Evolutionary conservation across 192 early-diverging fungal species (phyloP).

Genomic region (Backusella tarrabulga): DNA sequence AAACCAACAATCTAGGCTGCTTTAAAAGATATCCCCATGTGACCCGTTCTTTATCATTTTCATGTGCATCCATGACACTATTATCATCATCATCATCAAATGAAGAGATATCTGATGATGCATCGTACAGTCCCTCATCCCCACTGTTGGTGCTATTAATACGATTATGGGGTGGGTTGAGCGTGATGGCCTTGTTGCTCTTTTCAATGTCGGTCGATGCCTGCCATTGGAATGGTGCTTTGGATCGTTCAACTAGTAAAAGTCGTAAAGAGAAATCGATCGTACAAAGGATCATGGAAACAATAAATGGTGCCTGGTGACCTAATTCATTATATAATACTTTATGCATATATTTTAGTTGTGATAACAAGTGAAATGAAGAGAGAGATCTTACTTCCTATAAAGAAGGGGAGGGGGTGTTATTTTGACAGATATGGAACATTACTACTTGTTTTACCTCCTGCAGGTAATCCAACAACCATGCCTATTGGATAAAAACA

Average conservation of each 20-base stretch:
- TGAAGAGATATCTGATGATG: constrained; percentile 1
- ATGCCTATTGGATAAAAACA: constrained; percentile 42
- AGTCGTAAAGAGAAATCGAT: constrained; percentile 42
- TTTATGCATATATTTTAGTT: neutral
- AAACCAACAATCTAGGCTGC: constrained; percentile 11
- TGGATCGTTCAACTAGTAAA: constrained; percentile 40
- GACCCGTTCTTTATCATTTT: neutral
- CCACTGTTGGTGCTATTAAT: constrained; percentile 7
- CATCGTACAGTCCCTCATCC: constrained; percentile 1
- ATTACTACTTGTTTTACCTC: constrained; percentile 19
- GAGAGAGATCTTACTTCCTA: constrained; percentile 14
- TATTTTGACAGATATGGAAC: too few species aligned
- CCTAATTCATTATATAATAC: constrained; percentile 41
- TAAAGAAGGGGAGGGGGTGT: neutral
- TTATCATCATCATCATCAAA: constrained; percentile 1
- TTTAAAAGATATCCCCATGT: constrained; percentile 3
- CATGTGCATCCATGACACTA: neutral
- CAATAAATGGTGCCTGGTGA: constrained; percentile 41
- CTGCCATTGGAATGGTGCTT: constrained; percentile 29
- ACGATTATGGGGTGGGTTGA: neutral
- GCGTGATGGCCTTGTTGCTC: neutral
- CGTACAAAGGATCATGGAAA: constrained; percentile 37
- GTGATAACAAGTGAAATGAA: neutral
- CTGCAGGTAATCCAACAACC: constrained; percentile 43
- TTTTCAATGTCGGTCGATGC: neutral